These are phyloP conservation scores for Euphorbia tirucalli DNA, from an alignment of 345 rosid genomes.

Conservation along the genomic window DNA sequence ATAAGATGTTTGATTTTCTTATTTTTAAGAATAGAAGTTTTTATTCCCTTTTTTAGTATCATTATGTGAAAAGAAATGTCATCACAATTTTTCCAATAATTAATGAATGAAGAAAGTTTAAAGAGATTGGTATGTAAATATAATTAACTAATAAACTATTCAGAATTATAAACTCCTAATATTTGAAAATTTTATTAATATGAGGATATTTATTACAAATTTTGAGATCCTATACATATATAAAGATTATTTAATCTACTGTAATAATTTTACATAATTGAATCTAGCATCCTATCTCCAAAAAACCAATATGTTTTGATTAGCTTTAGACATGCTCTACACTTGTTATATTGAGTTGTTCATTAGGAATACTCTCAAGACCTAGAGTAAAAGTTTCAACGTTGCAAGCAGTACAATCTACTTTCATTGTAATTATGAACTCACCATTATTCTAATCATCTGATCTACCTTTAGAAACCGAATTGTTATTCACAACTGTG, in stretches of 20 bases:
- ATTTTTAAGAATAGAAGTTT: too few relatives aligned
- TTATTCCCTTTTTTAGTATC: too few relatives aligned
- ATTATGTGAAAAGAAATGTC: too few relatives aligned
- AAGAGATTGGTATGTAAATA: too few relatives aligned
- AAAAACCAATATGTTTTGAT: slow-evolving; percentile 19
- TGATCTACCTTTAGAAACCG: slow-evolving; percentile 14
- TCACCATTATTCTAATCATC: slow-evolving; percentile 14
- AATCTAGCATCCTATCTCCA: not conserved
- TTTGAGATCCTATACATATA: slow-evolving; percentile 10
- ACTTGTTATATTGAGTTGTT: slow-evolving; percentile 34
- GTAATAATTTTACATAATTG: slow-evolving; percentile 21
- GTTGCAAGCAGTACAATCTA: slow-evolving; percentile 21
- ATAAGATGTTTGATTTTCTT: too few relatives aligned
- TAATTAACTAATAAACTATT: too few relatives aligned
- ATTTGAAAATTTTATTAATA: too few relatives aligned
- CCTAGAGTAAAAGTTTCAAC: not conserved
- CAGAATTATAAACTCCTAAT: too few relatives aligned
- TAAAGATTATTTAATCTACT: slow-evolving; percentile 18
- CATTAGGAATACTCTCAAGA: slow-evolving; percentile 27
- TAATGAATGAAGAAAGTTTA: too few relatives aligned
- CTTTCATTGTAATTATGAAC: slow-evolving; percentile 29
- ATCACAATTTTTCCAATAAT: too few relatives aligned
- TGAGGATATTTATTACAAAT: slow-evolving; percentile 4
- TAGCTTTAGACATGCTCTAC: slow-evolving; percentile 62
- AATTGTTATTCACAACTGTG: too few relatives aligned